Evolutionary conservation across 352 stramenopile genomes (phyloP).

Genomic region (Globisporangium nagaii): DNA sequence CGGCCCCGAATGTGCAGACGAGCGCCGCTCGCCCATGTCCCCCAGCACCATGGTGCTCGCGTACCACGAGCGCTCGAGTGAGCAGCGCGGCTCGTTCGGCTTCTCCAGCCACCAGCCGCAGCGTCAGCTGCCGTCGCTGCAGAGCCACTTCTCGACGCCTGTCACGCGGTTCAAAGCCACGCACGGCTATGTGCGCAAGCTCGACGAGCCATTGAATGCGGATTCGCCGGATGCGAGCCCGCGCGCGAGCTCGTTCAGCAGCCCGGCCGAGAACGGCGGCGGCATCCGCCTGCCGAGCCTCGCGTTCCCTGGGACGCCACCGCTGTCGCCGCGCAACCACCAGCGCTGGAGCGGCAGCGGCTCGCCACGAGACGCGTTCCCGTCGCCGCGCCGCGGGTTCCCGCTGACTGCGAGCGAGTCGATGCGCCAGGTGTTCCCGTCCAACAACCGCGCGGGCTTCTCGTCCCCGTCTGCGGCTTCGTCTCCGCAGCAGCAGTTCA

Average conservation of each 20-base stretch:
- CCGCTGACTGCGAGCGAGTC: slow-evolving; percentile 17
- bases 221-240: slow-evolving; percentile 16
- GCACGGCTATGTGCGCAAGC: slow-evolving; percentile 53
- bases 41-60: not conserved
- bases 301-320: slow-evolving; percentile 19
- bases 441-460: slow-evolving; percentile 14
- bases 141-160: slow-evolving; percentile 38
- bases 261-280: not conserved
- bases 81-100: not conserved
- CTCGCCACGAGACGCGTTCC: slow-evolving; percentile 14
- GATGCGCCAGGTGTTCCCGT: slow-evolving; percentile 15
- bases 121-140: slow-evolving; percentile 17
- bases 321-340: slow-evolving; percentile 37
- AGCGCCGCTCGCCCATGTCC: slow-evolving; percentile 1
- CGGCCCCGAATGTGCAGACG: not conserved
- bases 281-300: slow-evolving; percentile 44
- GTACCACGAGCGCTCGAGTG: not conserved
- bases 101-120: not conserved
- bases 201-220: slow-evolving; percentile 5
- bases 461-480: not conserved
- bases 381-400: slow-evolving; percentile 11
- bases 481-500: slow-evolving; percentile 15
- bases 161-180: slow-evolving; percentile 60
- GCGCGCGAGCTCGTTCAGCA: not conserved
- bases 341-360: slow-evolving; percentile 17